Conservation (phyloP, 2,329 filamentous ascomycete species). For the Fusarium zealandicum region DNA sequence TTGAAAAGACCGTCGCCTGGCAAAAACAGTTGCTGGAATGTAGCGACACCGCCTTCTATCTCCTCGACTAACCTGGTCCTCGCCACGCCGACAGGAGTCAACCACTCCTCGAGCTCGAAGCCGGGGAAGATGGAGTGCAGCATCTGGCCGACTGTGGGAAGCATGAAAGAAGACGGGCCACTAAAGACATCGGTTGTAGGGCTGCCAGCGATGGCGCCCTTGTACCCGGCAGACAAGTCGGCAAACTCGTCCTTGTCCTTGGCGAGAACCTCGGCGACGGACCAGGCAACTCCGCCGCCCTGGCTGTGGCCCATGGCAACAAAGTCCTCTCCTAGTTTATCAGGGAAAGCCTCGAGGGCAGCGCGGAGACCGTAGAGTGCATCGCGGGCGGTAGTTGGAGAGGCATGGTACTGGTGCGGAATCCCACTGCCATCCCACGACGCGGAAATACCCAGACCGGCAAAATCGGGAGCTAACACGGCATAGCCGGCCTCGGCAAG, state of each 20-base stretch:
- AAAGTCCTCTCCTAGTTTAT: conserved; percentile 46
- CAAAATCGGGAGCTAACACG: conserved; percentile 55
- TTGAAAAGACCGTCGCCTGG: not conserved
- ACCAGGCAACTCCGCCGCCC: conserved; percentile 55
- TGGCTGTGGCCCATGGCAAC: conserved; percentile 56
- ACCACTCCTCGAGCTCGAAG: conserved; percentile 23
- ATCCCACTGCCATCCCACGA: conserved; percentile 46
- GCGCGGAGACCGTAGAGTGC: conserved; percentile 52
- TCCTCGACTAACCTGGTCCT: conserved; percentile 9
- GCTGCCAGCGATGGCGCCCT: conserved; percentile 46
- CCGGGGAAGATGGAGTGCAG: conserved; percentile 12
- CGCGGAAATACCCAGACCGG: conserved; percentile 51
- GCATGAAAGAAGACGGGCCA: not conserved
- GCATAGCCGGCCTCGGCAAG: conserved; percentile 53
- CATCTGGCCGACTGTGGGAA: not conserved
- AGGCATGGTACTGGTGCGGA: conserved; percentile 50
- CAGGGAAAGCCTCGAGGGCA: conserved; percentile 51
- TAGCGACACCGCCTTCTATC: conserved; percentile 5
- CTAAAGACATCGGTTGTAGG: conserved; percentile 37
- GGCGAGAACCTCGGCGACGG: conserved; percentile 40
- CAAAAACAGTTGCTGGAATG: conserved; percentile 1
- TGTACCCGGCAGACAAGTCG: conserved; percentile 42
- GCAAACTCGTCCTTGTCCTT: conserved; percentile 33
- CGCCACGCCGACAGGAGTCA: conserved; percentile 22
- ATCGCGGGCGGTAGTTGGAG: conserved; percentile 52